Percentiles rank a stretch among this genome's conserved stretches.
Evolutionary conservation across 306 rosid genomes (phyloP).

Genomic region (Quercus bicolor): DNA sequence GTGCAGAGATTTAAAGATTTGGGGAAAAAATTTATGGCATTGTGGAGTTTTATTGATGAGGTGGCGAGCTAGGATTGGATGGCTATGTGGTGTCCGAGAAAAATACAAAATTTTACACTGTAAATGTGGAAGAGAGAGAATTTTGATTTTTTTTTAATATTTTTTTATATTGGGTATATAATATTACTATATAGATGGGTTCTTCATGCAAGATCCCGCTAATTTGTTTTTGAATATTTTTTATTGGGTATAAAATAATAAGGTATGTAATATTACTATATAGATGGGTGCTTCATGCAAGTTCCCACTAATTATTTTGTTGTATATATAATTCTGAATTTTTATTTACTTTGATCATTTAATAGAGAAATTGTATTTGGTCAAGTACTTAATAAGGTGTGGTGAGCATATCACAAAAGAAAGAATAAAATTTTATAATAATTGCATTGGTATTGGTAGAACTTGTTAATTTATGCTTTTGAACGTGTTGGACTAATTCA

Average conservation of each 20-base stretch:
- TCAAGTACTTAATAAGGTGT: too few relatives aligned
- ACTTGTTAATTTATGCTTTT: too few relatives aligned
- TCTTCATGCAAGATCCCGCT: too few relatives aligned
- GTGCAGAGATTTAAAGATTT: not conserved
- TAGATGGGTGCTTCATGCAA: too few relatives aligned
- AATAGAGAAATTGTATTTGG: too few relatives aligned
- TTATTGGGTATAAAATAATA: not conserved
- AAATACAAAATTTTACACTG: conserved; percentile 11
- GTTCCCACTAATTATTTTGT: not conserved
- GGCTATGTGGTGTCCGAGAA: not conserved
- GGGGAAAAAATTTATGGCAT: not conserved
- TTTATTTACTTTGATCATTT: too few relatives aligned
- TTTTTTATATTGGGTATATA: not conserved
- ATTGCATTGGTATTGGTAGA: too few relatives aligned
- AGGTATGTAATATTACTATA: not conserved
- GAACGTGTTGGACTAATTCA: too few relatives aligned
- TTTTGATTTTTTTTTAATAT: not conserved
- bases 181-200: not conserved
- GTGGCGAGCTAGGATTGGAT: conserved; percentile 12
- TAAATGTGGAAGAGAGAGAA: conserved; percentile 7
- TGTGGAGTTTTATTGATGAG: not conserved
- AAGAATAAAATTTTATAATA: not conserved
- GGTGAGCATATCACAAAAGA: too few relatives aligned
- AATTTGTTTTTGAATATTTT: not conserved
- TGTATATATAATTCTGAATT: not conserved